phyloP scores from a whole-genome alignment of 139 green algal species.

The Deuterostichococcus epilithicus region DNA sequence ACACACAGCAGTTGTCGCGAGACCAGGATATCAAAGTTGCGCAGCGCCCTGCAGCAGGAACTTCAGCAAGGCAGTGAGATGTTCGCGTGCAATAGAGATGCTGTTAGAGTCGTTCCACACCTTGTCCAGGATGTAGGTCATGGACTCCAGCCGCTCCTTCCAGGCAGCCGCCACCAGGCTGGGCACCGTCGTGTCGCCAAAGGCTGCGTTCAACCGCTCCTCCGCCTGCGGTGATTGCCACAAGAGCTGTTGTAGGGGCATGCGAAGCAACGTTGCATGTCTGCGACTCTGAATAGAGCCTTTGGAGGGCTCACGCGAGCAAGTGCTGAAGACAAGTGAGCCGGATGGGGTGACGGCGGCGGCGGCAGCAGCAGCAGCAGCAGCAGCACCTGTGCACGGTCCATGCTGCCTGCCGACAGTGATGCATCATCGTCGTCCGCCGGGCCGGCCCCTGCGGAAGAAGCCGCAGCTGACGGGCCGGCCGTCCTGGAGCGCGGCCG shows the following conservation, averaged over 20 bases:
- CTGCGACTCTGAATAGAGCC: too few species aligned
- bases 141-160: slow-evolving; percentile 85
- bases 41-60: not conserved
- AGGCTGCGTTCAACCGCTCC: slow-evolving; percentile 36
- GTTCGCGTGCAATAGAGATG: too few species aligned
- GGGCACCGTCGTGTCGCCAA: slow-evolving; percentile 54
- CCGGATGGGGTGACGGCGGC: too few species aligned
- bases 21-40: not conserved
- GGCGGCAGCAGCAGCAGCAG: too few species aligned
- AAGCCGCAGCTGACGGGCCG: too few species aligned
- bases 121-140: slow-evolving; percentile 52
- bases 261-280: too few species aligned
- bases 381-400: not conserved
- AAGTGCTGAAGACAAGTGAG: too few species aligned
- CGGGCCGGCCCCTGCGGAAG: not conserved
- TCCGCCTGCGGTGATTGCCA: slow-evolving; percentile 29
- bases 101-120: too few species aligned
- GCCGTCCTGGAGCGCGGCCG: too few species aligned
- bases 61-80: not conserved
- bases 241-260: too few species aligned
- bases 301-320: too few species aligned
- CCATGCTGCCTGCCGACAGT: slow-evolving; percentile 27
- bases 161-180: slow-evolving; percentile 69
- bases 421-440: slow-evolving; percentile 30
- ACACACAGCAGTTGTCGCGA: too few species aligned